Conservation (phyloP, 2,329 filamentous ascomycete genomes). For the Calycina marina region DNA sequence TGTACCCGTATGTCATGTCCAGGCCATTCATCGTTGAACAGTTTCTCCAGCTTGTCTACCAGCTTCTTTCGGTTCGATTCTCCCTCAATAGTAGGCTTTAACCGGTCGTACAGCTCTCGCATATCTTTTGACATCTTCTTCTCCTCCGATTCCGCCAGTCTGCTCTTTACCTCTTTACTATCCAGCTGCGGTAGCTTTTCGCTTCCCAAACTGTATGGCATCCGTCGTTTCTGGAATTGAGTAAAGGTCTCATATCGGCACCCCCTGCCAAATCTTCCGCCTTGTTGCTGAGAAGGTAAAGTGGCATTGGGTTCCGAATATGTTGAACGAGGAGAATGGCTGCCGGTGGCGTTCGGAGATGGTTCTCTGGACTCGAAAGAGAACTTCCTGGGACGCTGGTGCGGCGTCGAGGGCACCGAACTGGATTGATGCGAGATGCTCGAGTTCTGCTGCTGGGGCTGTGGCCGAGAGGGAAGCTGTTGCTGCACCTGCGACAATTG, state of each 20-base stretch:
- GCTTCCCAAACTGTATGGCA: conserved; percentile 82
- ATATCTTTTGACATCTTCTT: conserved; percentile 67
- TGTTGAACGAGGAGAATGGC: conserved; percentile 77
- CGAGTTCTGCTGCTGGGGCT: conserved; percentile 31
- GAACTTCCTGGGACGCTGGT: conserved; percentile 74
- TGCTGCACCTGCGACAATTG: conserved; percentile 18
- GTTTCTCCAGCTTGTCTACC: conserved; percentile 72
- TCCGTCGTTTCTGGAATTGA: conserved; percentile 67
- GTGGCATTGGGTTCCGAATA: conserved; percentile 77
- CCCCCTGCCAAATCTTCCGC: conserved; percentile 41
- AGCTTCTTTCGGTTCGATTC: conserved; percentile 62
- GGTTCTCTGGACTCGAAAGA: conserved; percentile 66
- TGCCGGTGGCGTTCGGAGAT: conserved; percentile 62
- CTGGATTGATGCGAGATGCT: conserved; percentile 54
- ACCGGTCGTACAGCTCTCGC: conserved; percentile 66
- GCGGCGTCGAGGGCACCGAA: conserved; percentile 86
- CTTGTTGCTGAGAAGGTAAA: conserved; percentile 51
- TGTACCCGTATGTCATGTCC: conserved; percentile 79
- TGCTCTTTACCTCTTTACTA: conserved; percentile 56
- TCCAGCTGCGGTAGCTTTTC: conserved; percentile 62
- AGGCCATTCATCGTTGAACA: conserved; percentile 86
- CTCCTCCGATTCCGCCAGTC: conserved; percentile 59
- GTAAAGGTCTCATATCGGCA: conserved; percentile 86
- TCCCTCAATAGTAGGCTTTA: conserved; percentile 70
- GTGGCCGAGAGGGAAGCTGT: conserved; percentile 18